Evolutionary conservation across 257 asterid genomes (phyloP).

Genomic region (Scutellaria galericulata): DNA sequence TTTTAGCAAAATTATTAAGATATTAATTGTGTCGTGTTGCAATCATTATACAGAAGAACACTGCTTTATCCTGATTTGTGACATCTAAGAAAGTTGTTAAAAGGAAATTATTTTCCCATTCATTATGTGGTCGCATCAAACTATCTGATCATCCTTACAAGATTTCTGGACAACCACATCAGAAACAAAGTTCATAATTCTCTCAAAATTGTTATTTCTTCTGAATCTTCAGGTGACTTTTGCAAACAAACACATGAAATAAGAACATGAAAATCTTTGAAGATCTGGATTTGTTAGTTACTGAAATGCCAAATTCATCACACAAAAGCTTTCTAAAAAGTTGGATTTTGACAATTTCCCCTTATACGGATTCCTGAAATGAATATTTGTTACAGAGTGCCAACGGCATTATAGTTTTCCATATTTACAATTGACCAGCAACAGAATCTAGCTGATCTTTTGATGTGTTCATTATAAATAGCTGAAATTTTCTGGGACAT

Average conservation of each 20-base stretch:
- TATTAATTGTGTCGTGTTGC: background rate
- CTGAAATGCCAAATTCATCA: background rate
- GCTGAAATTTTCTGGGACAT: background rate
- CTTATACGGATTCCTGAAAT: background rate
- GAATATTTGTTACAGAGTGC: conserved; percentile 8
- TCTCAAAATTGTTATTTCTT: background rate
- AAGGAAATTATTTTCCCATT: background rate
- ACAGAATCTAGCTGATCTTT: background rate
- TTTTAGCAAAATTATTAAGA: conserved; percentile 10
- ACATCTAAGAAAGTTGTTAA: background rate
- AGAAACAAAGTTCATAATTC: conserved; percentile 17
- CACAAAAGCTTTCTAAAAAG: background rate
- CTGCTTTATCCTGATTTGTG: background rate
- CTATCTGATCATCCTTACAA: background rate
- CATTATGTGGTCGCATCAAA: background rate
- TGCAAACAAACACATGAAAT: conserved; percentile 5
- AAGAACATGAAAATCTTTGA: background rate
- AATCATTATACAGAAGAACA: background rate
- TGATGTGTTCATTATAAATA: background rate
- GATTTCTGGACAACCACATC: background rate
- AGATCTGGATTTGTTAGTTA: background rate
- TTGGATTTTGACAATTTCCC: background rate
- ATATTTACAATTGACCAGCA: conserved; percentile 13
- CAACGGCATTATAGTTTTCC: conserved; percentile 12
- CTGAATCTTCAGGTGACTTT: background rate